Evolutionary conservation across 73 alveolate genomes (phyloP).

Genomic region (Paramecium bursaria): DNA sequence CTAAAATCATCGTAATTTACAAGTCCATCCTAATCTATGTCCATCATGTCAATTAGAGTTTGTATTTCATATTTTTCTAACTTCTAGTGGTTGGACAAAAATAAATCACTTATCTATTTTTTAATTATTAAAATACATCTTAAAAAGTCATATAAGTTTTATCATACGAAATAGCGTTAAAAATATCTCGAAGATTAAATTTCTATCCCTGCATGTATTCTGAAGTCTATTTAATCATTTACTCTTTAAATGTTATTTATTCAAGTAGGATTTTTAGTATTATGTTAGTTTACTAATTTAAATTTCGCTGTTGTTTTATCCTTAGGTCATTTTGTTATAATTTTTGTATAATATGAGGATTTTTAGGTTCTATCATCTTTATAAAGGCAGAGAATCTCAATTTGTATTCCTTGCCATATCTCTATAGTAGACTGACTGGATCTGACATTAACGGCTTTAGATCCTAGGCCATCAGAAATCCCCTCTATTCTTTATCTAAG

Average conservation of each 20-base stretch:
- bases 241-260: neutral
- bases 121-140: conserved; percentile 4
- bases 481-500: conserved; percentile 37
- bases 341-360: neutral
- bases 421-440: neutral
- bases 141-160: neutral
- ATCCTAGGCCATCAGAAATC: neutral
- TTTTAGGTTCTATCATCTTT: conserved; percentile 8
- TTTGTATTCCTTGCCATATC: conserved; percentile 35
- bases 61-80: too few species aligned
- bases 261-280: neutral
- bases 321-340: neutral
- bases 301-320: neutral
- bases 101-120: conserved; percentile 7
- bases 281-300: conserved; percentile 5
- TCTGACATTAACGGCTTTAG: neutral
- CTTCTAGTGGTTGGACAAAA: neutral
- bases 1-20: conserved; percentile 9
- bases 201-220: neutral
- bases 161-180: conserved; percentile 20
- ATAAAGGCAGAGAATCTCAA: conserved; percentile 28
- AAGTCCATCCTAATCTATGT: conserved; percentile 13
- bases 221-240: neutral
- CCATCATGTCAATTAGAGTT: neutral
- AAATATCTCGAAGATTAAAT: conserved; percentile 6